These are phyloP conservation scores for Leccinum pellstonianum DNA, from an alignment of 768 basidiomycete genomes.

Conservation along the genomic window DNA sequence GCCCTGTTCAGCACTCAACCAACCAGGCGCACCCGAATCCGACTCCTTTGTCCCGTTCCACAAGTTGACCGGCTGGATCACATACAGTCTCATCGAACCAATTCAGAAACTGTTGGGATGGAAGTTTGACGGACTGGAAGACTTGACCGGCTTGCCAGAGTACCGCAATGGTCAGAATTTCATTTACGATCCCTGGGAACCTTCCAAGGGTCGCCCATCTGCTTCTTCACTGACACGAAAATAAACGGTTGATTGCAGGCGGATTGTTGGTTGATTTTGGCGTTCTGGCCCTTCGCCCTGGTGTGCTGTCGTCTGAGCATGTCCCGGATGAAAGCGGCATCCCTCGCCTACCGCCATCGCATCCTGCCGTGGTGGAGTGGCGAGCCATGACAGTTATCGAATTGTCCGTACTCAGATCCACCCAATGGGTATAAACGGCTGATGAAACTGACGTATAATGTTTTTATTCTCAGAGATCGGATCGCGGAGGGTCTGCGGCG, in stretches of 20 bases:
- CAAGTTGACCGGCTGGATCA: constrained; percentile 93
- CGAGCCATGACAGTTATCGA: constrained; percentile 92
- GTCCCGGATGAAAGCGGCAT: constrained; percentile 40
- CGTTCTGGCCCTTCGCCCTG: constrained; percentile 66
- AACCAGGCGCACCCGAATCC: constrained; percentile 31
- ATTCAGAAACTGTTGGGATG: constrained; percentile 76
- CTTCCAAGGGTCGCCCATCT: background rate
- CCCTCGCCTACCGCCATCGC: constrained; percentile 68
- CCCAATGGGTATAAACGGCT: background rate
- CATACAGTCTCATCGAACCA: constrained; percentile 85
- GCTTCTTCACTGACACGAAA: background rate
- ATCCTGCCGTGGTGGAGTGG: constrained; percentile 95
- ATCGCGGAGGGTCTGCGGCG: constrained; percentile 68
- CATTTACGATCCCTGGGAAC: background rate
- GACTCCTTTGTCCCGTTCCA: constrained; percentile 90
- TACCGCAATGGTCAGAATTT: constrained; percentile 73
- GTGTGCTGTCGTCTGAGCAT: constrained; percentile 49
- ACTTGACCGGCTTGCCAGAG: constrained; percentile 92
- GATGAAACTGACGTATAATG: constrained; percentile 3
- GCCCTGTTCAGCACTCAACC: constrained; percentile 65
- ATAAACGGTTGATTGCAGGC: constrained; percentile 42
- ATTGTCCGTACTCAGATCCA: constrained; percentile 53
- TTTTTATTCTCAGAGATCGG: constrained; percentile 64
- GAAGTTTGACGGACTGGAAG: constrained; percentile 77
- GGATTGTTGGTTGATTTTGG: constrained; percentile 86